Base-by-base conservation (phyloP, 2,329 filamentous ascomycete species). In the Aspergillus calidoustus region DNA sequence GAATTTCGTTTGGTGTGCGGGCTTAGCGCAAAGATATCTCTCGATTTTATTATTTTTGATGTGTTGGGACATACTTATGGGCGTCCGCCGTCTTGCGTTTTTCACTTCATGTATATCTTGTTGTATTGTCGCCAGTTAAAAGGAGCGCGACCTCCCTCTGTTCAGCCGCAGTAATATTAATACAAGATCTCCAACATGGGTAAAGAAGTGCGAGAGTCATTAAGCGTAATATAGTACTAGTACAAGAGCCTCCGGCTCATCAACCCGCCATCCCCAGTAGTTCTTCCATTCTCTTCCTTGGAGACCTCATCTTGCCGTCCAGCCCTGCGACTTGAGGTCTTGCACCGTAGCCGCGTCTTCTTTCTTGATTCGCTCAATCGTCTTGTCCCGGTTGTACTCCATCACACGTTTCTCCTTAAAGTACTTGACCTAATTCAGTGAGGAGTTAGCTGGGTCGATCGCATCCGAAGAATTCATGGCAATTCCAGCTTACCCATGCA, bases 371-470 rank as follows among this genome's bases (percentile, higher is more conserved):
- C 87, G 87, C 70, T 90, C 89, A 66, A 97, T 81, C 25, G 92
- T 90, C 79, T 89, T 83, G 72, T 91, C 89, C 79, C 94, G 92
- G 71, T 96, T 91, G 73, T 91, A 86, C 70, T 99, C 95, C 80
- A 96, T 94, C 41, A 98, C 92, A 71, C 95, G 86, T 80, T 93
- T 91, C 79, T 97, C 93, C 83, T 98, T 97, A 81, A 99, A 99
- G 79, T 99, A 98, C 79, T 93, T 92, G 64, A 97, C 91, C 92
- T 95, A 70, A 70, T 57, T 41, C 34, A n/a, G 49, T 15, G 25
- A 51, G 22, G 51, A 59, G 57, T 68, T 64, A 68, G 65, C 63
- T 60, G 38, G 28, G 47, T 43, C 8, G 23, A 23, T 47, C 23
- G 5, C 17, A 7, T 22, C 25, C 15, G 22, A 19, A 17, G 25